phyloP scores from a whole-genome alignment of 345 rosid species.

The Anastatica hierochuntica region DNA sequence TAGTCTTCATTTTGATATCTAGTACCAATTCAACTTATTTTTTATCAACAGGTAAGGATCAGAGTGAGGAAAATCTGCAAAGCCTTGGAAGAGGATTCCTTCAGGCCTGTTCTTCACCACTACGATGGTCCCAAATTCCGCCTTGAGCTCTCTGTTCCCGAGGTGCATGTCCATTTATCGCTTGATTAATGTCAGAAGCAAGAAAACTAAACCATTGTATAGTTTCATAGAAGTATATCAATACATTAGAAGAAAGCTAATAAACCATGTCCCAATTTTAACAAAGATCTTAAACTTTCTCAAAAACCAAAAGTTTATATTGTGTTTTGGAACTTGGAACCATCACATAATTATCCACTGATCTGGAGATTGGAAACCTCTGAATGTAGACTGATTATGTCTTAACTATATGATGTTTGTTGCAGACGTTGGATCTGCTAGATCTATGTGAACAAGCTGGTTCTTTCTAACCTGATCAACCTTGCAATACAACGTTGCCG shows the following conservation, averaged over 20 bases:
- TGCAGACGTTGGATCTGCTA: slow-evolving; percentile 80
- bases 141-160: slow-evolving; percentile 96
- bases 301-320: not conserved
- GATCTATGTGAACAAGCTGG: slow-evolving; percentile 95
- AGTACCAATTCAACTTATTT: not conserved
- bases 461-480: slow-evolving; percentile 36
- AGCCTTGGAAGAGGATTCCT: slow-evolving; percentile 94
- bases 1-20: not conserved
- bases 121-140: slow-evolving; percentile 98
- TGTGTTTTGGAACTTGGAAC: not conserved
- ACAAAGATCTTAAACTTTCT: not conserved
- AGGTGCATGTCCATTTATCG: slow-evolving; percentile 37
- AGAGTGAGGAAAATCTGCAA: slow-evolving; percentile 78
- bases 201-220: not conserved
- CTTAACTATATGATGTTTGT: slow-evolving; percentile 3
- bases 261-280: too few relatives aligned
- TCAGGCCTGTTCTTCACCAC: slow-evolving; percentile 93
- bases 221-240: too few relatives aligned
- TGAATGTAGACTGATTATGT: not conserved
- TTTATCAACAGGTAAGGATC: slow-evolving; percentile 58
- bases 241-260: too few relatives aligned
- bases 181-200: not conserved
- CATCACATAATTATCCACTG: not conserved
- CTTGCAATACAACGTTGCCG: slow-evolving; percentile 13
- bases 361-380: not conserved